Conservation (phyloP, 345 rosid genomes). For the Streptanthus diversifolius region DNA sequence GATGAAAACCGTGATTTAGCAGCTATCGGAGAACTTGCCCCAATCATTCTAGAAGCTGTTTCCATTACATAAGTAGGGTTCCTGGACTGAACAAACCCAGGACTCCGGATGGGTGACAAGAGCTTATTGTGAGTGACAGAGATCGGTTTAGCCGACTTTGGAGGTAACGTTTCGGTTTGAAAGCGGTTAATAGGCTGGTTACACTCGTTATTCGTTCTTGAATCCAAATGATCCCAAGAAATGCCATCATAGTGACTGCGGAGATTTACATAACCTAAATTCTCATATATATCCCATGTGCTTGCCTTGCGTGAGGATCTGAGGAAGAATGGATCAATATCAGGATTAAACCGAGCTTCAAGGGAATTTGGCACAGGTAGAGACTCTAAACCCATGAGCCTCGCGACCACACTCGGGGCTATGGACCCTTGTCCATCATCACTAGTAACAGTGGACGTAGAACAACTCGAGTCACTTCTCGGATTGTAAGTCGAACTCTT, state of each 20-base stretch:
- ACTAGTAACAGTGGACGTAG: constrained; percentile 56
- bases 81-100: constrained; percentile 49
- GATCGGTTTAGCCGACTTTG: constrained; percentile 71
- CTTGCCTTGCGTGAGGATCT: constrained; percentile 36
- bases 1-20: constrained; percentile 37
- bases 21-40: constrained; percentile 49
- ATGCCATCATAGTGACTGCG: constrained; percentile 26
- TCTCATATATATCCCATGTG: constrained; percentile 43
- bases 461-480: constrained; percentile 54
- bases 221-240: constrained; percentile 34
- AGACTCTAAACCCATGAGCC: constrained; percentile 92
- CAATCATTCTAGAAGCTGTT: constrained; percentile 79
- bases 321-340: constrained; percentile 29
- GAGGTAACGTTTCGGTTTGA: constrained; percentile 75
- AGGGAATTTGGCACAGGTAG: constrained; percentile 51
- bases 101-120: constrained; percentile 46
- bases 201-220: constrained; percentile 24
- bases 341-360: constrained; percentile 34
- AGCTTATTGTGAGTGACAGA: constrained; percentile 59
- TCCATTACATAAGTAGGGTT: constrained; percentile 62
- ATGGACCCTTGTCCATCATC: constrained; percentile 58
- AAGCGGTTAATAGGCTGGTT: constrained; percentile 65
- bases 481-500: constrained; percentile 36
- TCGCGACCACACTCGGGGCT: constrained; percentile 86
- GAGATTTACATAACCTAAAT: constrained; percentile 34